phyloP scores from a whole-genome alignment of 208 protist species.

The Leptomonas pyrrhocoris region DNA sequence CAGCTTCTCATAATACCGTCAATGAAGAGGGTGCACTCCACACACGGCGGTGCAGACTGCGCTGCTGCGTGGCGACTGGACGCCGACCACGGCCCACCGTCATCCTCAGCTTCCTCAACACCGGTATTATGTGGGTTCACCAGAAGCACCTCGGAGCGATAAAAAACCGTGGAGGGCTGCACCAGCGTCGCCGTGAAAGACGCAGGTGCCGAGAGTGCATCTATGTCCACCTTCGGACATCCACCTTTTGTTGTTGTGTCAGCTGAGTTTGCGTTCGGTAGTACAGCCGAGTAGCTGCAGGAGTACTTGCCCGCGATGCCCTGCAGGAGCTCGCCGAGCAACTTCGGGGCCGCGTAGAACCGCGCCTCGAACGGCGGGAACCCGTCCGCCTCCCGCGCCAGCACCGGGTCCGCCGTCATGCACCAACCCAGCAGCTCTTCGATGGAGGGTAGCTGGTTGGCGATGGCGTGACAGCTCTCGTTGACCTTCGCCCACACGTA shows the following conservation, averaged over 20 bases:
- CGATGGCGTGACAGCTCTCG: background rate
- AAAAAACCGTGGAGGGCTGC: conserved; percentile 28
- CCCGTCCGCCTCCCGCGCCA: conserved; percentile 31
- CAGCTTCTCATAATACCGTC: conserved; percentile 9
- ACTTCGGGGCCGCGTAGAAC: conserved; percentile 58
- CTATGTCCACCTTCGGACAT: no score
- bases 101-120: background rate
- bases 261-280: background rate
- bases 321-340: conserved; percentile 69
- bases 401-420: conserved; percentile 15
- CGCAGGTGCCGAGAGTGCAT: background rate
- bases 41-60: conserved; percentile 1
- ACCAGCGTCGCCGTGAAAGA: background rate
- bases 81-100: background rate
- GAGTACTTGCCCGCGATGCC: conserved; percentile 55
- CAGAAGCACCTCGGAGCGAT: conserved; percentile 11
- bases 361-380: conserved; percentile 52
- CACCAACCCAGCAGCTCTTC: conserved; percentile 31
- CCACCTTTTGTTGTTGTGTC: background rate
- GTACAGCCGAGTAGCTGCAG: conserved; percentile 41
- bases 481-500: conserved; percentile 7
- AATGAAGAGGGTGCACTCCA: conserved; percentile 23
- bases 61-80: background rate
- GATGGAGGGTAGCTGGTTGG: conserved; percentile 1
- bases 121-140: background rate